These are phyloP conservation scores for Backusella australiensis DNA, from an alignment of 192 early-diverging fungal genomes.

Conservation along the genomic window DNA sequence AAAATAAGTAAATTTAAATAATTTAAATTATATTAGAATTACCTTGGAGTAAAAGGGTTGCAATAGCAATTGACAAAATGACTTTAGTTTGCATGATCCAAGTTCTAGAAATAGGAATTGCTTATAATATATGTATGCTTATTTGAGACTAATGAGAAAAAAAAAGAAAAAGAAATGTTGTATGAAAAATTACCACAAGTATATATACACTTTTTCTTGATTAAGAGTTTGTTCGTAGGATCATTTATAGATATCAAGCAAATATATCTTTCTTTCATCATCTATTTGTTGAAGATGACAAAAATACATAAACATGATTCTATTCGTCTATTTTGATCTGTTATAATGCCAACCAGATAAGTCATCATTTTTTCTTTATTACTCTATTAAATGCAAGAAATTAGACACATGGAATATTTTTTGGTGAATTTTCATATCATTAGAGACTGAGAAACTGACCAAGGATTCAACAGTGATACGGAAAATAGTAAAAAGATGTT, in stretches of 20 bases:
- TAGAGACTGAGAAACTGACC: background rate
- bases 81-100: background rate
- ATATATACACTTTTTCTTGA: background rate
- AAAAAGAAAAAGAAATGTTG: background rate
- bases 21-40: background rate
- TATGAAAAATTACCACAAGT: background rate
- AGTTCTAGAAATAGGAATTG: background rate
- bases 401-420: background rate
- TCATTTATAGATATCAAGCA: background rate
- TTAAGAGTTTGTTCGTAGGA: background rate
- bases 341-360: background rate
- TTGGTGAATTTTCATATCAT: too few species aligned
- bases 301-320: background rate
- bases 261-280: background rate
- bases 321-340: background rate
- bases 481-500: background rate
- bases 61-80: background rate
- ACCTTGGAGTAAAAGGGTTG: slow-evolving; percentile 11
- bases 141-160: background rate
- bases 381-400: background rate
- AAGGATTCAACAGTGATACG: background rate
- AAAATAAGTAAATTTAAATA: background rate
- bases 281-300: background rate
- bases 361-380: background rate
- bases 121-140: background rate